Base-by-base conservation (phyloP, 148 eudicot species). In the Rhododendron vialii region DNA sequence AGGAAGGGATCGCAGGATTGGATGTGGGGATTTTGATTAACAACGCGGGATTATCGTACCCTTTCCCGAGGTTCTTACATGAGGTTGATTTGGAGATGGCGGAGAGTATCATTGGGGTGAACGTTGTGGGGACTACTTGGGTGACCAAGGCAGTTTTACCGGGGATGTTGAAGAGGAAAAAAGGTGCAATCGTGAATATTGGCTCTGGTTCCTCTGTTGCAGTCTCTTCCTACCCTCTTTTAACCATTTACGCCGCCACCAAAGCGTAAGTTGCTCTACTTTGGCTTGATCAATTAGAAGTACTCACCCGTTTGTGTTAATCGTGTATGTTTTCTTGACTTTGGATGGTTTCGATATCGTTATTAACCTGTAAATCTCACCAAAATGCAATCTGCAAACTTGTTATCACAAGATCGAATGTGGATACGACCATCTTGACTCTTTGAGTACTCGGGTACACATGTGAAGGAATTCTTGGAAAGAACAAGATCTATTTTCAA, bases 11-110 rank as follows among this genome's bases (percentile, higher is more conserved):
- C 5, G 84, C 86, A 51, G 95, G 91, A 2, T 85, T 93, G 84
- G 95, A 93, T 85, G 82, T 93, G 78, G 95, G 95, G 13, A 78
- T 92, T 67, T 79, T 92, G 92, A 80, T 93, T 55, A 93, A 93
- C 78, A 93, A 93, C 82, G 95, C 85, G 17, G 95, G 95, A 6
- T 79, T 91, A 17, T 85, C 93, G 0, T 88, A 92, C 74, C 94
- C 94, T 28, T 88, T 86, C 75, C 90, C 95, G 35, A 88, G 81
- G 86, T 93, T 82, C 41, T 91, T 91, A 8, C 93, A 93, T 82
- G 95, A 93, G 74, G 88, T 92, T 50, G 93, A 92, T 85, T 48
- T 50, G 10, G 85, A 87, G 13, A 17, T 90, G 75, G 14, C 85
- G 84, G 88, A 87, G 82, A 87, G 80, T 80, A 59, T 92, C 51